Conservation (phyloP, 1,139 yeast genomes). For the Blastobotrys illinoisensis region DNA sequence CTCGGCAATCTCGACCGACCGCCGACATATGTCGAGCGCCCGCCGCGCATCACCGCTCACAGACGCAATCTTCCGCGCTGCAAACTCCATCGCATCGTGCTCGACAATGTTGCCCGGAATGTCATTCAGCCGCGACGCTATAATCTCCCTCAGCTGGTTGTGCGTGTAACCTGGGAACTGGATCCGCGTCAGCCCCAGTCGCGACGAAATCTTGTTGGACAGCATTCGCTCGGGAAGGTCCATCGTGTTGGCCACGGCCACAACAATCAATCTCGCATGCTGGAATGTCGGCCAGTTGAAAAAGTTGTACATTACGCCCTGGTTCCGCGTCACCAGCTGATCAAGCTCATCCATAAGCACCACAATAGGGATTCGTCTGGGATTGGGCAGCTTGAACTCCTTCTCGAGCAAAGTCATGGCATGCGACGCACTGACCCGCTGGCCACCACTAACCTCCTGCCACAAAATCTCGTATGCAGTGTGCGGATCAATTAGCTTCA, state of each 20-base stretch:
- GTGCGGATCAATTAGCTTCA: constrained; percentile 76
- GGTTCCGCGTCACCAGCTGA: constrained; percentile 80
- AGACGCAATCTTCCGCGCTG: constrained; percentile 89
- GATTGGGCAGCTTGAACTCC: constrained; percentile 41
- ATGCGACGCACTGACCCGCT: constrained; percentile 55
- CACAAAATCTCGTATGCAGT: constrained; percentile 82
- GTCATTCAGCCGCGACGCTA: constrained; percentile 60
- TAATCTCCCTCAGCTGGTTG: constrained; percentile 70
- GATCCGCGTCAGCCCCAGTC: constrained; percentile 82
- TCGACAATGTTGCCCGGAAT: constrained; percentile 42
- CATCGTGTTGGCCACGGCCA: constrained; percentile 97
- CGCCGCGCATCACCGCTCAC: constrained; percentile 97
- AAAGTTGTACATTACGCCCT: constrained; percentile 88
- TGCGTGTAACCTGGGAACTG: constrained; percentile 87
- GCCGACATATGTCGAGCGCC: constrained; percentile 78
- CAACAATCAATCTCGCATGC: constrained; percentile 72
- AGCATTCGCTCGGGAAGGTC: constrained; percentile 87
- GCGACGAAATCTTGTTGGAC: constrained; percentile 83
- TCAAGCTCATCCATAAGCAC: constrained; percentile 90
- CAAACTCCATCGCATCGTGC: constrained; percentile 81
- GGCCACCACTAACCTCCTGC: constrained; percentile 61
- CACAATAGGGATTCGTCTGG: constrained; percentile 50
- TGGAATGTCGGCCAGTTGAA: constrained; percentile 94
- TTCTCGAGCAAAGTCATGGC: constrained; percentile 56
- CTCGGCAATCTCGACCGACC: constrained; percentile 90